phyloP scores from a whole-genome alignment of 305 asterid genomes.

The Fraxinus greggii region DNA sequence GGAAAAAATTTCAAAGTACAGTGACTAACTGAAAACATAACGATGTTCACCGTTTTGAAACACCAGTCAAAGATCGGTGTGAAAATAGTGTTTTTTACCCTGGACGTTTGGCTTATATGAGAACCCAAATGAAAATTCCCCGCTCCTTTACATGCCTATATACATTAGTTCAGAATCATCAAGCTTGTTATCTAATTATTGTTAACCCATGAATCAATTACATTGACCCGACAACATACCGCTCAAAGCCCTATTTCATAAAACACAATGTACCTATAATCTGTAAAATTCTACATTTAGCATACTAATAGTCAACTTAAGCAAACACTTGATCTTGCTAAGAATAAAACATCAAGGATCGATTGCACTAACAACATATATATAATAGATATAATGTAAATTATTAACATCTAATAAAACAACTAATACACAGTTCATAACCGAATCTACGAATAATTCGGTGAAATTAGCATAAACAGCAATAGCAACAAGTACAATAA shows the following conservation, averaged over 20 bases:
- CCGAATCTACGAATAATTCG: neutral
- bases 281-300: neutral
- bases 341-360: neutral
- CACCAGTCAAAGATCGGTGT: too few species aligned
- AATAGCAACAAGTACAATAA: neutral
- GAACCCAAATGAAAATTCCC: neutral
- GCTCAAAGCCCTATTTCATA: slow-evolving; percentile 3
- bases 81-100: neutral
- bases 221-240: neutral
- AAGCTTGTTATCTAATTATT: neutral
- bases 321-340: neutral
- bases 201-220: neutral
- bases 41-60: too few species aligned
- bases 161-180: neutral
- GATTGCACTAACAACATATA: neutral
- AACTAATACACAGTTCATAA: neutral
- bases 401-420: neutral
- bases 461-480: neutral
- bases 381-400: neutral
- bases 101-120: neutral
- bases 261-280: neutral
- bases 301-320: neutral
- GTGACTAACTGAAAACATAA: too few species aligned
- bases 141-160: neutral
- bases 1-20: too few species aligned